Base-by-base conservation (phyloP, 306 rosid species). In the Malus asiatica region DNA sequence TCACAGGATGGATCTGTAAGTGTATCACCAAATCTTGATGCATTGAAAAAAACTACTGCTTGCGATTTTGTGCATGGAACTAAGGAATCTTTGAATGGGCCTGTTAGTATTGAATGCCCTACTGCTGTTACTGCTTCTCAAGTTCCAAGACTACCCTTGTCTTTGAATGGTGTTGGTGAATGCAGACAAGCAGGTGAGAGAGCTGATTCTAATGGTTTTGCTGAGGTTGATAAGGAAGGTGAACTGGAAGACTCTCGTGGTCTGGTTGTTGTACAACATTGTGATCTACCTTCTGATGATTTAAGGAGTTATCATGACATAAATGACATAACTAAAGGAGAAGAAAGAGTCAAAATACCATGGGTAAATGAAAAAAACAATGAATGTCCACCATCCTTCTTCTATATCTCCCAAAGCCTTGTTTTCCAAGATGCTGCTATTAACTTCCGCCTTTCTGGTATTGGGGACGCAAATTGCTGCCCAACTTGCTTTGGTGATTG, bases 401-500 rank as follows among this genome's bases (percentile, higher is more conserved):
- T 78, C 82, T 95, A 95, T 79, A 82, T 88, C 68, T 80, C 90
- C 29, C 85, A 45, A 52, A 92, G 79, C 80, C 66, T 86, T 80
- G 88, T 84, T 61, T 92, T 87, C 86, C 76, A 70, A 72, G 87
- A 87, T 61, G 99, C 97, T 18, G 72, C 72, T 81, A 82, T 89
- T 52, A 84, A 80, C 60, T 25, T 88, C 75, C 51, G 89, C 76
- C 91, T 95, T 40, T 88, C 97, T 72, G 70, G 72, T 66, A 95
- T 92, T 52, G 91, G 87, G 65, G 85, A 81, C 16, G 77, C 81
- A 64, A 88, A 84, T 87, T 89, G 90, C 74, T 95, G 99, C 87
- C 80, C 87, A 58, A 74, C 91, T 71, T 95, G 99, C 81, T 84
- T 87, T 68, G 97, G 97, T 65, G 88, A 92, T 77, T 95, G 99